Conservation (phyloP, 2,329 filamentous ascomycete species). For the Myriosclerotinia scirpicola region DNA sequence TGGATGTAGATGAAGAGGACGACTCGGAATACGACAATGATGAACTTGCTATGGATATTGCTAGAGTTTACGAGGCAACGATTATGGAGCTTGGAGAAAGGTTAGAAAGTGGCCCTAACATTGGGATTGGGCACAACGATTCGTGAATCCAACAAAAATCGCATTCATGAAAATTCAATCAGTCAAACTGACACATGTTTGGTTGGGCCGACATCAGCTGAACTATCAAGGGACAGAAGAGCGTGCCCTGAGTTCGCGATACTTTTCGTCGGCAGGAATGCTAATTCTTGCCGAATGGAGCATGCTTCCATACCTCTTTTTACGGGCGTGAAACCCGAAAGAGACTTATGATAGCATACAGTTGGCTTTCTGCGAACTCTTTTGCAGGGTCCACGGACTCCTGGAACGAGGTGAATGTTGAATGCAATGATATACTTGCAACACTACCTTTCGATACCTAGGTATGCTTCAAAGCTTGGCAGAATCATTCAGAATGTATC, state of each 20-base stretch:
- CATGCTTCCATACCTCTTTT: not conserved
- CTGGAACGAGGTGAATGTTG: too few relatives aligned
- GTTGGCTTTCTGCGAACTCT: not conserved
- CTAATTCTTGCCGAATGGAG: not conserved
- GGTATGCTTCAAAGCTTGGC: too few relatives aligned
- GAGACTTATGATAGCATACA: not conserved
- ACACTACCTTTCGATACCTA: too few relatives aligned
- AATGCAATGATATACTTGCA: too few relatives aligned
- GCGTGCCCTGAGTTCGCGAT: not conserved
- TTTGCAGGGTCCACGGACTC: not conserved
- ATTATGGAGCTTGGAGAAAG: conserved; percentile 71
- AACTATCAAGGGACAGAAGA: not conserved
- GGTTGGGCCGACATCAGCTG: not conserved
- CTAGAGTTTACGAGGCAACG: conserved; percentile 76
- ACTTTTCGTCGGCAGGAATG: not conserved
- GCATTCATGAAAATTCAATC: not conserved
- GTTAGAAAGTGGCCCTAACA: conserved; percentile 46
- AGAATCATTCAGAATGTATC: too few relatives aligned
- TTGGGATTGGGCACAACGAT: conserved; percentile 14
- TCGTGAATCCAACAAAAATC: not conserved
- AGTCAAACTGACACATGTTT: not conserved
- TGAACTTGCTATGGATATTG: conserved; percentile 68
- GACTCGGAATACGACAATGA: conserved; percentile 47
- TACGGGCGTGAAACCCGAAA: not conserved
- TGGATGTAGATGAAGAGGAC: conserved; percentile 40